phyloP scores from a whole-genome alignment of 371 early-diverging fungal species.

The Mucor ambiguus region DNA sequence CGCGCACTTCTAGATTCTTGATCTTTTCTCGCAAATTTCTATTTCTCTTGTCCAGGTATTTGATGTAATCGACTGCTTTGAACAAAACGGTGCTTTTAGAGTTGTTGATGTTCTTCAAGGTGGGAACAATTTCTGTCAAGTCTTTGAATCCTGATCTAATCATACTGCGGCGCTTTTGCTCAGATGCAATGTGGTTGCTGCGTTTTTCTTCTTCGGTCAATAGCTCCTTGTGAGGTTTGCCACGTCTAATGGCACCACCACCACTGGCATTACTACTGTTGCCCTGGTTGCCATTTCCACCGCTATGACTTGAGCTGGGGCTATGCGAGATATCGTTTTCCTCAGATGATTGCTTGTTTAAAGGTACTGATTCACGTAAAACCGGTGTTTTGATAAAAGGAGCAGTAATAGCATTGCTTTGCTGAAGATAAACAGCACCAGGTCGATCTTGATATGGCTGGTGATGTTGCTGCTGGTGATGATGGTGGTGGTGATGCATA shows the following conservation, averaged over 20 bases:
- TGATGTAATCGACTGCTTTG: slow-evolving; percentile 54
- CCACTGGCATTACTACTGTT: not conserved
- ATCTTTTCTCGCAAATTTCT: slow-evolving; percentile 57
- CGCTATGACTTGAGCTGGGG: not conserved
- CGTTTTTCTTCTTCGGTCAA: slow-evolving; percentile 85
- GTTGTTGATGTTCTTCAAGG: slow-evolving; percentile 57
- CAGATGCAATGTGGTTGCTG: slow-evolving; percentile 87
- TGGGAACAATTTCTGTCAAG: slow-evolving; percentile 79
- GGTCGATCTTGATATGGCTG: slow-evolving; percentile 10
- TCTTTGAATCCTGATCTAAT: slow-evolving; percentile 82
- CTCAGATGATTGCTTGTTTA: not conserved
- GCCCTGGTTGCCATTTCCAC: not conserved
- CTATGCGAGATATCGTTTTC: not conserved
- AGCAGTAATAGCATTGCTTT: slow-evolving; percentile 30
- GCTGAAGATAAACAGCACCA: slow-evolving; percentile 31
- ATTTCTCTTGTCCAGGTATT: slow-evolving; percentile 52
- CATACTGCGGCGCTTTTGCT: slow-evolving; percentile 84
- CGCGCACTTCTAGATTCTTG: slow-evolving; percentile 50
- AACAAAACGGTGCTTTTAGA: slow-evolving; percentile 55
- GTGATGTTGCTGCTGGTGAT: not conserved
- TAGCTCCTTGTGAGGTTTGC: slow-evolving; percentile 60
- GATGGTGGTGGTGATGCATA: not conserved
- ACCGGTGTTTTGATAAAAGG: slow-evolving; percentile 26
- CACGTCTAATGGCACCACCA: slow-evolving; percentile 28
- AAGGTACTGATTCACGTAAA: not conserved